Percentiles rank a stretch among this genome's conserved stretches.
phyloP scores from a whole-genome alignment of 352 stramenopile species.

The Phytophthora aleatoria region DNA sequence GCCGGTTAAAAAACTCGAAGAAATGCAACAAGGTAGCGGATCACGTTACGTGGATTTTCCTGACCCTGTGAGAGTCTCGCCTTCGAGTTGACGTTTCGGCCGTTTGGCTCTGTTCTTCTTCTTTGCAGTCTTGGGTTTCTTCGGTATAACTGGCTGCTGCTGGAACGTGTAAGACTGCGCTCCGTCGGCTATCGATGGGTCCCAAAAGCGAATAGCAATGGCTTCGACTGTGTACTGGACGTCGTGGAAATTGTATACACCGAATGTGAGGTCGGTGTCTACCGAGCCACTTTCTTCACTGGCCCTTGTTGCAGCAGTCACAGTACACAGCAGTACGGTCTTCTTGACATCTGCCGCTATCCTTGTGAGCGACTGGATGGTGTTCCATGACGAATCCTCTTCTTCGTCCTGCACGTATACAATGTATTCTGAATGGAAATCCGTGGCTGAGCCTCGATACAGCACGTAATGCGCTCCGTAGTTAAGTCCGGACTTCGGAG shows the following conservation, averaged over 20 bases:
- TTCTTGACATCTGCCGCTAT: slow-evolving; percentile 83
- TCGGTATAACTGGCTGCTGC: slow-evolving; percentile 43
- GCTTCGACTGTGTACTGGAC: slow-evolving; percentile 40
- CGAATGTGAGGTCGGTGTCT: slow-evolving; percentile 25
- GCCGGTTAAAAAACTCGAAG: not conserved
- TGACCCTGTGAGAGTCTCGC: not conserved
- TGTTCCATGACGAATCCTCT: slow-evolving; percentile 43
- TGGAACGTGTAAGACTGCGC: slow-evolving; percentile 44
- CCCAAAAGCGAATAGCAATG: slow-evolving; percentile 66
- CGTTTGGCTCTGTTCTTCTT: slow-evolving; percentile 40
- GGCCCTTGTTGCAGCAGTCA: slow-evolving; percentile 15
- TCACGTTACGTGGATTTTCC: slow-evolving; percentile 12
- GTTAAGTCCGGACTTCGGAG: slow-evolving; percentile 62
- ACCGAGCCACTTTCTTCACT: not conserved
- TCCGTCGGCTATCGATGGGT: slow-evolving; percentile 31
- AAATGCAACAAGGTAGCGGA: slow-evolving; percentile 9
- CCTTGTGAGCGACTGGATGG: slow-evolving; percentile 70
- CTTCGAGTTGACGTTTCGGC: slow-evolving; percentile 17
- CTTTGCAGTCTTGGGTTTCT: slow-evolving; percentile 34
- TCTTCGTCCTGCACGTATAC: slow-evolving; percentile 49
- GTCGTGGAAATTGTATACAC: slow-evolving; percentile 44
- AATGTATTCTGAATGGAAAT: slow-evolving; percentile 80
- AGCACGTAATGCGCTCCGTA: slow-evolving; percentile 75
- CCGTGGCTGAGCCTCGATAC: slow-evolving; percentile 55
- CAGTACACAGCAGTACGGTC: slow-evolving; percentile 66